Evolutionary conservation across 306 rosid genomes (phyloP), one percentile per base, ranked within the genome.

Genomic region (Arachis hypogaea): DNA sequence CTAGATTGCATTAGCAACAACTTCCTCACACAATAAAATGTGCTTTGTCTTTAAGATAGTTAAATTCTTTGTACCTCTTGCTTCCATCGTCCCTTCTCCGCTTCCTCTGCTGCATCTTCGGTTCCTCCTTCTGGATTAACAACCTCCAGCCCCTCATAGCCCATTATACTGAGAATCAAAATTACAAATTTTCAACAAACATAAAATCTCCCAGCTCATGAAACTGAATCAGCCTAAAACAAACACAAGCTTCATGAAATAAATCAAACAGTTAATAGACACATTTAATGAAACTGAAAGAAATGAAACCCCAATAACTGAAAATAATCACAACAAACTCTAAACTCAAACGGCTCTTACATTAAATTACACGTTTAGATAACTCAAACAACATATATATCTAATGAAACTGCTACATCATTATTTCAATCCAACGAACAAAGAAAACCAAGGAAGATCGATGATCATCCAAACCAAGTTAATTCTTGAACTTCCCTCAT

Each of bases 91-190:
- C 99, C 99, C 85, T 76, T 90, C 2, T 81, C 79, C 44, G 99
- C 97, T 87, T 94, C 99, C 85, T 88, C 96, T 73, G 84, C 98
- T 60, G 96, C 90, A 75, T 94, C 99, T 79, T 90, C 99, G 45
- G 90, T 90, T 66, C 99, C 97, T 61, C 99, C 99, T 29, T 94
- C 99, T 7, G 98, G 99, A 80, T 94, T 92, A 71, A 94, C 77
- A 69, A 94, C 96, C 86, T 94, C 98, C n/a, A 94, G 79, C 33
- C 97, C 98, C 82, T 94, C 97, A 63, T 86, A 81, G 64, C 82
- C 89, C 42, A 78, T 0, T 5, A 77, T 28, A 62, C 90, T 86
- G 74, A 64, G 50, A 5, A 62, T 16, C 49, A 74, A 58, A 45
- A 71, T 33, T 57, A 73, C 45, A 59, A 63, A 69, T 3, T 29